Evolutionary conservation across 2,329 filamentous ascomycete species (phyloP).

Genomic region (Sclerotinia nivalis): DNA sequence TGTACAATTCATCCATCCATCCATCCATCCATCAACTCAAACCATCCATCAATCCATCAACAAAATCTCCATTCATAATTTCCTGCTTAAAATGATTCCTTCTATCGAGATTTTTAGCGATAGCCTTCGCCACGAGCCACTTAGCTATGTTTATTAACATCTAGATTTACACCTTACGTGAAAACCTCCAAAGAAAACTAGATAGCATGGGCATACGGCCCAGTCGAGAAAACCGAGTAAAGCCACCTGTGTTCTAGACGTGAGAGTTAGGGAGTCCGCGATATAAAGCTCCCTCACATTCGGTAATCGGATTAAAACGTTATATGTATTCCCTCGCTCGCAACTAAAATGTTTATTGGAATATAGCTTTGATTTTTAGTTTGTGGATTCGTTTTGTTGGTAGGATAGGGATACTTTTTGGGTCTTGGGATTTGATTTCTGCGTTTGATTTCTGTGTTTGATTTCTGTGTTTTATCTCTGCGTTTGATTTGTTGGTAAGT

Average conservation of each 20-base stretch:
- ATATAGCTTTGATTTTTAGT: background rate
- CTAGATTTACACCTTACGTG: background rate
- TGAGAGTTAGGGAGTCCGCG: background rate
- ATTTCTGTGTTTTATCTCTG: background rate
- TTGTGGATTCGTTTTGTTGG: background rate
- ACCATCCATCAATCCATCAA: background rate
- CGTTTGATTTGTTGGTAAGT: background rate
- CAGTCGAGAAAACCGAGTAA: background rate
- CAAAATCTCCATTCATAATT: background rate
- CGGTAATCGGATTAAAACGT: background rate
- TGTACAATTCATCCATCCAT: background rate
- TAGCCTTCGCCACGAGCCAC: background rate
- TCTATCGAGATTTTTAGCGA: background rate
- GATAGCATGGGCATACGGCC: background rate
- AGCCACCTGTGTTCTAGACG: constrained; percentile 9
- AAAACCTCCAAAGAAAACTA: background rate
- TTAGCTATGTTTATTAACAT: background rate
- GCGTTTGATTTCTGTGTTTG: background rate
- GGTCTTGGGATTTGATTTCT: background rate
- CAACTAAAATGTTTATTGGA: background rate
- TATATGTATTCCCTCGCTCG: background rate
- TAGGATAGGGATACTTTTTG: background rate
- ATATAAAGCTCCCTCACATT: background rate
- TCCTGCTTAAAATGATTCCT: background rate
- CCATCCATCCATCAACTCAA: background rate